Base-by-base conservation (phyloP, 2,329 filamentous ascomycete genomes). In the Aspergillus niger region DNA sequence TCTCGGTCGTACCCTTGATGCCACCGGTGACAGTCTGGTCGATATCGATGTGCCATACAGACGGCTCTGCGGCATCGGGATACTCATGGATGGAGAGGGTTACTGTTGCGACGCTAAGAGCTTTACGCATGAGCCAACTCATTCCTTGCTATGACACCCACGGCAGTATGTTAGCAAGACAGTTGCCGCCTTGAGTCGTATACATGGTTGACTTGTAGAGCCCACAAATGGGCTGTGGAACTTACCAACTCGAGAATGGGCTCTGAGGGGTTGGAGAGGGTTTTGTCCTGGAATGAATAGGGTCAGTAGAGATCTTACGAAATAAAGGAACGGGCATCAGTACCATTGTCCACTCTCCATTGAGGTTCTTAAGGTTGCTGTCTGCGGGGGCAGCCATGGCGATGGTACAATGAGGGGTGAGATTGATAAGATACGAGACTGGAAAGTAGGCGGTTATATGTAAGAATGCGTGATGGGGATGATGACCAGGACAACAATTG, bases 311-410 rank as follows among this genome's bases (percentile, higher is more conserved):
- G 13, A 13, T 13, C 32, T 36, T 36, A 36, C 5, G 32, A 36
- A 13, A 36, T 10, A 44, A 20, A 3, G 47, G 17, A 8, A 24
- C 20, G 15, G n/a, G 1, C 22, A 11, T 22, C 10, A n/a, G 66
- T 80, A 91, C 89, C 83, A 93, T 84, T 60, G 81, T 74, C 83
- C 88, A 93, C 71, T 83, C 85, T 64, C 90, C 91, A 69, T 77
- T 86, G 68, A 93, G 83, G 79, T 91, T 83, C 65, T 83, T 83
- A 68, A 88, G 83, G 53, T 83, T 91, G 80, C 89, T 86, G 63
- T 83, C 82, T 55, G 83, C 75, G 58, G 91, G 90, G 63, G 89
- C 89, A 65, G 90, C 89, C 90, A 93, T 93, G 70, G 60, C 83
- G 74, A 61, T 60, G 64, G 58, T 62, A 54, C 43, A 57, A 58